Evolutionary conservation across 1,284 basidiomycete genomes (phyloP).

Genomic region (Coriolopsis trogii): DNA sequence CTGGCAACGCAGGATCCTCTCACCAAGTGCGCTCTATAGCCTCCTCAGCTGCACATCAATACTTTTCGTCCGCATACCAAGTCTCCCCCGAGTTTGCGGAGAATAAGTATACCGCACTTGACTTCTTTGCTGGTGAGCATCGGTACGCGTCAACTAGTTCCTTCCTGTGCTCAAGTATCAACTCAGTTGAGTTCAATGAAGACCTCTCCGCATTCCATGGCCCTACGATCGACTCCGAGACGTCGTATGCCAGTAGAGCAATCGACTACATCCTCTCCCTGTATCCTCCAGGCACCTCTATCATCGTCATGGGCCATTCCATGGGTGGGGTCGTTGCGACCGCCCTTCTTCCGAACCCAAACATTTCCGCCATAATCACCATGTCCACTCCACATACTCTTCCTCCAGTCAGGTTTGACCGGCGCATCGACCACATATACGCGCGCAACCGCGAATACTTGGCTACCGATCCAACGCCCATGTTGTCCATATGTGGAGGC

Average conservation of each 20-base stretch:
- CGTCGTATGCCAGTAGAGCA: slow-evolving; percentile 73
- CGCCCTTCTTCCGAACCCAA: slow-evolving; percentile 61
- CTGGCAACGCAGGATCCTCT: slow-evolving; percentile 96
- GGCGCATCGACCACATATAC: slow-evolving; percentile 80
- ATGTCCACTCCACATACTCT: slow-evolving; percentile 93
- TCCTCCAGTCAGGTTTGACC: slow-evolving; percentile 88
- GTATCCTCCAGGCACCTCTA: slow-evolving; percentile 65
- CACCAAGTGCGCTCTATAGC: slow-evolving; percentile 95
- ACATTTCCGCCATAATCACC: slow-evolving; percentile 85
- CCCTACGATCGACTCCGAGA: slow-evolving; percentile 84
- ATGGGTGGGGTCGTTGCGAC: slow-evolving; percentile 98
- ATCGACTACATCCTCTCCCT: slow-evolving; percentile 78
- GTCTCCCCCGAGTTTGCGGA: slow-evolving; percentile 53
- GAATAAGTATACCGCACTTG: slow-evolving; percentile 59
- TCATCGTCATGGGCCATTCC: slow-evolving; percentile 90
- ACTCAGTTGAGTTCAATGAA: slow-evolving; percentile 92
- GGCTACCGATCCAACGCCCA: slow-evolving; percentile 52
- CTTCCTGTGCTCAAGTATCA: neutral
- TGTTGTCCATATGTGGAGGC: slow-evolving; percentile 92
- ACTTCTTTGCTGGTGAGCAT: slow-evolving; percentile 80
- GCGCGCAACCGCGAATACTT: slow-evolving; percentile 41
- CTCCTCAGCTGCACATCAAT: slow-evolving; percentile 85
- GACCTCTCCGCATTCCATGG: slow-evolving; percentile 97
- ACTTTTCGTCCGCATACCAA: slow-evolving; percentile 59
- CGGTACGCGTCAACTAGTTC: neutral